phyloP scores from a whole-genome alignment of 257 asterid genomes.

The Voacanga thouarsii region DNA sequence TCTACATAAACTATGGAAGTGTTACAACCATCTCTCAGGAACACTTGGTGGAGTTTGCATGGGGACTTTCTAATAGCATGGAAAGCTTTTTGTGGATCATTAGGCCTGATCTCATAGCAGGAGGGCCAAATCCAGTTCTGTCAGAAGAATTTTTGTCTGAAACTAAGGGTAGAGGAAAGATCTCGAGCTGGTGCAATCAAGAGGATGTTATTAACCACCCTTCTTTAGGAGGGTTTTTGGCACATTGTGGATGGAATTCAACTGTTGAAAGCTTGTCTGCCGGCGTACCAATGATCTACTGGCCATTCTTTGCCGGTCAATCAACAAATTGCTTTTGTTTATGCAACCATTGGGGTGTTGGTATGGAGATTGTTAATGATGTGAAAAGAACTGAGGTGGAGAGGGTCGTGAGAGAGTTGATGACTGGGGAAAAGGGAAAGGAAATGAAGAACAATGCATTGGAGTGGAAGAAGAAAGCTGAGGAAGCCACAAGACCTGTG shows the following conservation, averaged over 20 bases:
- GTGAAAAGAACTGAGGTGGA: slow-evolving; percentile 19
- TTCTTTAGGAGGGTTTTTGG: slow-evolving; percentile 21
- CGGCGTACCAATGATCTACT: slow-evolving; percentile 28
- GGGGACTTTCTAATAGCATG: slow-evolving; percentile 22
- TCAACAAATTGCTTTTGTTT: slow-evolving; percentile 3
- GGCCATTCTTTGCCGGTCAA: slow-evolving; percentile 21
- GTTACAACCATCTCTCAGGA: slow-evolving; percentile 15
- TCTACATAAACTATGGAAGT: slow-evolving; percentile 21
- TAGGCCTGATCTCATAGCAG: slow-evolving; percentile 16
- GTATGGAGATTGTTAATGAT: slow-evolving; percentile 16
- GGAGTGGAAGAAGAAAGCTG: slow-evolving; percentile 23
- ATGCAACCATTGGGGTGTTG: slow-evolving; percentile 16
- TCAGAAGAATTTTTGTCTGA: slow-evolving; percentile 9
- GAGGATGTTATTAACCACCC: slow-evolving; percentile 18
- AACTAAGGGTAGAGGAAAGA: slow-evolving; percentile 15
- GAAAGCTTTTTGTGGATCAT: slow-evolving; percentile 20
- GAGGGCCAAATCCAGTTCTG: slow-evolving; percentile 5
- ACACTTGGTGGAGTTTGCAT: slow-evolving; percentile 19
- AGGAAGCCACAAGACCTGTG: slow-evolving; percentile 2
- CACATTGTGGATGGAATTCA: slow-evolving; percentile 23
- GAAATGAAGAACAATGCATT: slow-evolving; percentile 20
- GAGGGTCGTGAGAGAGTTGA: slow-evolving; percentile 19
- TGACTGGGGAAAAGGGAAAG: slow-evolving; percentile 16
- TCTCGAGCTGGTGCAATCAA: slow-evolving; percentile 24
- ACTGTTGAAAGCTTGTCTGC: slow-evolving; percentile 17